Conservation (phyloP, 352 stramenopile species). For the Globisporangium splendens region DNA sequence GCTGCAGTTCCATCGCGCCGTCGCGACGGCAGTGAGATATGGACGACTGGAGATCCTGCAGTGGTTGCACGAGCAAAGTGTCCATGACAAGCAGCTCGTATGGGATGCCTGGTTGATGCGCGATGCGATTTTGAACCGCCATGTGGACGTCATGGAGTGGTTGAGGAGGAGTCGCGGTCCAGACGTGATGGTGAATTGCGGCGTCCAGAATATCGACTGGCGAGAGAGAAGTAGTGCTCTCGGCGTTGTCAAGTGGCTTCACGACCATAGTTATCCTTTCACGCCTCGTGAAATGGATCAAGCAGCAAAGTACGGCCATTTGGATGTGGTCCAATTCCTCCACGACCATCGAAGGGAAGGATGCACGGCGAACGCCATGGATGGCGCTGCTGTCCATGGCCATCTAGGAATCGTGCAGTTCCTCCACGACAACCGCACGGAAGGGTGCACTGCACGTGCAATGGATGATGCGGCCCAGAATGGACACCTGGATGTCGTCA, state of each 20-base stretch:
- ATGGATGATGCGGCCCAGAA: conserved; percentile 1
- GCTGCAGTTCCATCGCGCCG: conserved; percentile 9
- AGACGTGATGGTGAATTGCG: neutral
- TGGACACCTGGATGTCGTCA: conserved; percentile 1
- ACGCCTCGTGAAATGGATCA: conserved; percentile 7
- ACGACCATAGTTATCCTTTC: neutral
- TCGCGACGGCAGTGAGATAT: conserved; percentile 6
- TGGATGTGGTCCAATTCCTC: conserved; percentile 1
- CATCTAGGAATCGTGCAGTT: conserved; percentile 4
- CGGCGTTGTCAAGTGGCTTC: conserved; percentile 2
- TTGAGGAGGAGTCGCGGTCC: neutral
- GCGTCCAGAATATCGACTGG: conserved; percentile 10
- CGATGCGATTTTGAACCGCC: conserved; percentile 9
- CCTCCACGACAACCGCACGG: conserved; percentile 1
- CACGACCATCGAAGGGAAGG: conserved; percentile 1
- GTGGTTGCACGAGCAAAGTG: conserved; percentile 1
- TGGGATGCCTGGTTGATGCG: conserved; percentile 6
- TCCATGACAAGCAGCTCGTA: neutral
- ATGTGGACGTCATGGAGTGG: conserved; percentile 10
- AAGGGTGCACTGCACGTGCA: conserved; percentile 6
- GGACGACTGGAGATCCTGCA: conserved; percentile 2
- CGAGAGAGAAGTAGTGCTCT: neutral
- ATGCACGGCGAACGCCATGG: conserved; percentile 8
- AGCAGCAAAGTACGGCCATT: conserved; percentile 8
- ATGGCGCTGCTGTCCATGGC: conserved; percentile 1